These are phyloP conservation scores for Huiozyma sinensis DNA, from an alignment of 805 yeast species.

Conservation along the genomic window DNA sequence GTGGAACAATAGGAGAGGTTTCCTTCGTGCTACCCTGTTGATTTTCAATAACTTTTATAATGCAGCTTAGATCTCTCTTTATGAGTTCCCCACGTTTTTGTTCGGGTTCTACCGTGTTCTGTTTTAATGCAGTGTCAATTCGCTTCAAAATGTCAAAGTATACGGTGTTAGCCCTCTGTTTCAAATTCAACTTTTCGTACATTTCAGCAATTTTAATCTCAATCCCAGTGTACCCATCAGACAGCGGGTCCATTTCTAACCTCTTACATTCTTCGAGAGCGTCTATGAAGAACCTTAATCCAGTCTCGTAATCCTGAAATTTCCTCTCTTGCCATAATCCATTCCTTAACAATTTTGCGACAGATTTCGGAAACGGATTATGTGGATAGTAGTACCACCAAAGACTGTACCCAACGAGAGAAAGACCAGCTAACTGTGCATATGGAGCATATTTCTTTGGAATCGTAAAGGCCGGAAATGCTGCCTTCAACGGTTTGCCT, in stretches of 20 bases:
- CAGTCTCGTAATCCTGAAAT: constrained; percentile 42
- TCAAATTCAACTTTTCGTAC: constrained; percentile 59
- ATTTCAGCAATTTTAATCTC: constrained; percentile 77
- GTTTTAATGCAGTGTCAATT: constrained; percentile 38
- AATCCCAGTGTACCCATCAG: constrained; percentile 79
- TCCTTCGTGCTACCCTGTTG: constrained; percentile 36
- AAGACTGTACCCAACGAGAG: constrained; percentile 17
- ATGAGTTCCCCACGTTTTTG: constrained; percentile 37
- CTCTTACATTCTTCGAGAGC: constrained; percentile 57
- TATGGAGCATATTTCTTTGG: background rate
- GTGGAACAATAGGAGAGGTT: constrained; percentile 23
- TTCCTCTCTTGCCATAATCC: constrained; percentile 76
- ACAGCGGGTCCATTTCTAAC: constrained; percentile 38
- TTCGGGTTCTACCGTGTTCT: constrained; percentile 15
- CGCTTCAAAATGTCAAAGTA: constrained; percentile 53
- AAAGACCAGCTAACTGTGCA: constrained; percentile 8
- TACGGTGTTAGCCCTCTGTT: constrained; percentile 48
- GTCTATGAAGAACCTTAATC: constrained; percentile 58
- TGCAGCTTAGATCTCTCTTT: constrained; percentile 56
- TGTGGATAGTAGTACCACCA: constrained; percentile 51
- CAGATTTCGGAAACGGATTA: constrained; percentile 56
- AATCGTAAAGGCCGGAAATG: background rate
- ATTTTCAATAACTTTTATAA: constrained; percentile 33
- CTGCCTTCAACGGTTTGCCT: background rate
- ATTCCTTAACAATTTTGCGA: constrained; percentile 59